phyloP scores from a whole-genome alignment of 805 yeast species.

The Torulaspora quercuum region DNA sequence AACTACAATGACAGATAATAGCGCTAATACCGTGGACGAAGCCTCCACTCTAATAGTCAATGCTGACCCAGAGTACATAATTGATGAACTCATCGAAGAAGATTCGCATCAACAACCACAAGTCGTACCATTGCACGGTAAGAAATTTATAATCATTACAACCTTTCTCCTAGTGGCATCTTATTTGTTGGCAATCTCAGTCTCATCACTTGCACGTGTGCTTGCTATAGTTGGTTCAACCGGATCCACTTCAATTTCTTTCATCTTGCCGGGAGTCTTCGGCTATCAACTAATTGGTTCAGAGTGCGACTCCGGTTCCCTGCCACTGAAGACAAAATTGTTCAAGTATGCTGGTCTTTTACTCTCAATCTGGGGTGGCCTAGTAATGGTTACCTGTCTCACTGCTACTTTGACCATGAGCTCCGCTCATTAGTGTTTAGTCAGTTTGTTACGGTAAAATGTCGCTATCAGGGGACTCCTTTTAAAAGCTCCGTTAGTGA shows the following conservation, averaged over 20 bases:
- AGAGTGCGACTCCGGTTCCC: constrained; percentile 19
- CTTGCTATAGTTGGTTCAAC: constrained; percentile 75
- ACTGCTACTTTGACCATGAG: constrained; percentile 37
- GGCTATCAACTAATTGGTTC: constrained; percentile 44
- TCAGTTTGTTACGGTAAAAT: too few species aligned
- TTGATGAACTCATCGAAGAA: constrained; percentile 36
- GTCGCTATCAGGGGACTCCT: too few species aligned
- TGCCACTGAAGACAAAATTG: constrained; percentile 30
- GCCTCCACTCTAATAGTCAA: constrained; percentile 9
- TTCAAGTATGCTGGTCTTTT: constrained; percentile 39
- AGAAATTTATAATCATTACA: constrained; percentile 49
- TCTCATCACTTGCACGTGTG: constrained; percentile 63
- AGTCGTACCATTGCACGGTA: constrained; percentile 28
- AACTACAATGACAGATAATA: constrained; percentile 7
- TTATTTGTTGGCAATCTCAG: constrained; percentile 55
- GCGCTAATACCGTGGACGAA: constrained; percentile 4
- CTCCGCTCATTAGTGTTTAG: constrained; percentile 27
- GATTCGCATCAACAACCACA: constrained; percentile 24
- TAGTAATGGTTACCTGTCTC: constrained; percentile 50
- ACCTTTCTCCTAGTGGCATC: constrained; percentile 44
- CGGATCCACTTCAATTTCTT: constrained; percentile 73
- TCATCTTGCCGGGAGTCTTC: constrained; percentile 71
- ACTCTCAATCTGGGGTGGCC: constrained; percentile 46
- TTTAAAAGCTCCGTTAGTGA: too few species aligned
- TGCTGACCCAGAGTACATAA: constrained; percentile 6